phyloP scores from a whole-genome alignment of 2,329 filamentous ascomycete species.

The Aphanocladium album region DNA sequence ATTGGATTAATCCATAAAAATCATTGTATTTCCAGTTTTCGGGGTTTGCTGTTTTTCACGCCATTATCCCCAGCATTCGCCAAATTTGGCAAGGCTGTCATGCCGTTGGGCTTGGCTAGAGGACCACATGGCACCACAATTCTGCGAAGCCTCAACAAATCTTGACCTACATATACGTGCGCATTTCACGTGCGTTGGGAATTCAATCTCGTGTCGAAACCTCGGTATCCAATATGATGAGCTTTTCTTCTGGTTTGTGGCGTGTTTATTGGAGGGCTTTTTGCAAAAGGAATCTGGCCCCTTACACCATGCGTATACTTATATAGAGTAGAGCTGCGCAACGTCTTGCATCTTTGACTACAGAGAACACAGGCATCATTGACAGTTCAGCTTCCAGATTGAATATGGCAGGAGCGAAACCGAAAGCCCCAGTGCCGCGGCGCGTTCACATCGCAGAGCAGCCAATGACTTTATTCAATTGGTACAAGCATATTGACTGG shows the following conservation, averaged over 20 bases:
- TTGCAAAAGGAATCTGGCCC: no score
- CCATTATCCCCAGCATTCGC: conserved; percentile 50
- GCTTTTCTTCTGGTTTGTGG: no score
- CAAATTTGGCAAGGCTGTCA: conserved; percentile 56
- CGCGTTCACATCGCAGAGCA: conserved; percentile 69
- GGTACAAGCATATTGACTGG: conserved; percentile 93
- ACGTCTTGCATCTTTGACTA: no score
- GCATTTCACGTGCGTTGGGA: conserved; percentile 3
- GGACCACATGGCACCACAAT: not conserved
- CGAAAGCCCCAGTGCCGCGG: not conserved
- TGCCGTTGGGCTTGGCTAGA: conserved; percentile 59
- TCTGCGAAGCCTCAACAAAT: not conserved
- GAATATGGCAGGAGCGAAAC: not conserved
- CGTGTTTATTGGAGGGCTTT: no score
- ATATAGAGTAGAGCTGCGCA: no score
- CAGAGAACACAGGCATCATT: no score
- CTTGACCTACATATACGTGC: not conserved
- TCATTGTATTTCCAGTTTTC: no score
- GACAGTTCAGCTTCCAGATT: no score
- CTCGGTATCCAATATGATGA: not conserved
- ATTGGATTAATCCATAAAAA: no score
- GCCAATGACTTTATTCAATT: conserved; percentile 75
- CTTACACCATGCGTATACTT: no score
- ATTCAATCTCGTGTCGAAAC: not conserved
- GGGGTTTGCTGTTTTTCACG: not conserved